Percentiles rank a stretch among this genome's conserved stretches.
Conservation (phyloP, 768 basidiomycete species). For the Leccinum truebloodii region DNA sequence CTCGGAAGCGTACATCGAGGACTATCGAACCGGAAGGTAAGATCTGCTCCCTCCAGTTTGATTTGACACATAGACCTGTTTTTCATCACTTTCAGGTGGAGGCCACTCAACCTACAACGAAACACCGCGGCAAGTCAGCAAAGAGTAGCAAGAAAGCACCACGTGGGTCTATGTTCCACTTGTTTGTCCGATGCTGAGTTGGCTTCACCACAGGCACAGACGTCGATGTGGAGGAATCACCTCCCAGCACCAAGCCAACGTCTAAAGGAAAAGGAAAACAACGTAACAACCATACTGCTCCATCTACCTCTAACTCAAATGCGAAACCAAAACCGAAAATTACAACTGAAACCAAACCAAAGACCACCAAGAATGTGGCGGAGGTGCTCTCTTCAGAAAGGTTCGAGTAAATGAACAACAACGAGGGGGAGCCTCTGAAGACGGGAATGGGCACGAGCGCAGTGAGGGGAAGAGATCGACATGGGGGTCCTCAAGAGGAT, state of each 20-base stretch:
- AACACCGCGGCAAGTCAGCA: constrained; percentile 14
- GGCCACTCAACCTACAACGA: constrained; percentile 11
- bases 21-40: constrained; percentile 1
- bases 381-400: too few species aligned
- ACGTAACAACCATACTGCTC: background rate
- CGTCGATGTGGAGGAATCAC: constrained; percentile 5
- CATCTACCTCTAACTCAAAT: too few species aligned
- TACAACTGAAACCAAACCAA: too few species aligned
- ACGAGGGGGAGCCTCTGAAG: too few species aligned
- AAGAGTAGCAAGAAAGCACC: constrained; percentile 16
- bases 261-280: constrained; percentile 17
- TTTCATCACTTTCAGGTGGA: background rate
- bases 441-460: too few species aligned
- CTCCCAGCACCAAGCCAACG: background rate
- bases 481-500: too few species aligned
- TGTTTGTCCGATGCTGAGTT: background rate
- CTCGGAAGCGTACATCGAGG: too few species aligned
- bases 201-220: background rate
- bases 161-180: constrained; percentile 1
- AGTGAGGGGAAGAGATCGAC: too few species aligned
- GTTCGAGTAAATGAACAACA: too few species aligned
- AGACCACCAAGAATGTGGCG: too few species aligned
- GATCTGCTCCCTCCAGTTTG: background rate
- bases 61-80: background rate
- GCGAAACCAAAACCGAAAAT: too few species aligned